Evolutionary conservation across 2,329 filamentous ascomycete species (phyloP).

Genomic region (Cordyceps tenuipes): DNA sequence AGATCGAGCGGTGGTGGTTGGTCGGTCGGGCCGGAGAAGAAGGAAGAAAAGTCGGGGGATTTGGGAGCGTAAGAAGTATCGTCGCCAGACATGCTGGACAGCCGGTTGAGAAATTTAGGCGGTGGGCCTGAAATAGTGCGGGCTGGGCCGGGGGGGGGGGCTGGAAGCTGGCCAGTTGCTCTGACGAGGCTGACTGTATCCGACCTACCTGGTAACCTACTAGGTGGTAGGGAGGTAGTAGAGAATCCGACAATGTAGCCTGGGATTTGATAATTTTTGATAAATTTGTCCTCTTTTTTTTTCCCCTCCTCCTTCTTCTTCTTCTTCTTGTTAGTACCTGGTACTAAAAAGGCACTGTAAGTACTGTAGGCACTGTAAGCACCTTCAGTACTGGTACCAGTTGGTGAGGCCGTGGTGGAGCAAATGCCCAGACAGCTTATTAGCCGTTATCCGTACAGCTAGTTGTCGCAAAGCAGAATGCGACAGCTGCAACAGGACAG

Average conservation of each 20-base stretch:
- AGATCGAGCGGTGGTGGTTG: constrained; percentile 25
- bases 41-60: constrained; percentile 51
- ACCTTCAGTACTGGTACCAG: too few species aligned
- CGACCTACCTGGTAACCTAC: too few species aligned
- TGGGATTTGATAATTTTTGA: not conserved
- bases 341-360: too few species aligned
- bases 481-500: not conserved
- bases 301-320: not conserved
- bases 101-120: not conserved
- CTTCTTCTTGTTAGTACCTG: not conserved
- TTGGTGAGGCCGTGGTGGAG: not conserved
- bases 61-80: constrained; percentile 47
- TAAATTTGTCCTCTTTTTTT: not conserved
- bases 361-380: too few species aligned
- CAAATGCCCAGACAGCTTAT: not conserved
- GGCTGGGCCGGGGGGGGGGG: not conserved
- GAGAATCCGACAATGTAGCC: not conserved
- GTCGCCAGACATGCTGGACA: constrained; percentile 36
- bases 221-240: too few species aligned
- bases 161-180: not conserved
- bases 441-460: too few species aligned
- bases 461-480: constrained; percentile 1
- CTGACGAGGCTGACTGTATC: not conserved
- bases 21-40: constrained; percentile 34
- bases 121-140: constrained; percentile 2